These are phyloP conservation scores for Parathielavia hyrcaniae DNA, from an alignment of 495 filamentous ascomycete species.

Conservation along the genomic window DNA sequence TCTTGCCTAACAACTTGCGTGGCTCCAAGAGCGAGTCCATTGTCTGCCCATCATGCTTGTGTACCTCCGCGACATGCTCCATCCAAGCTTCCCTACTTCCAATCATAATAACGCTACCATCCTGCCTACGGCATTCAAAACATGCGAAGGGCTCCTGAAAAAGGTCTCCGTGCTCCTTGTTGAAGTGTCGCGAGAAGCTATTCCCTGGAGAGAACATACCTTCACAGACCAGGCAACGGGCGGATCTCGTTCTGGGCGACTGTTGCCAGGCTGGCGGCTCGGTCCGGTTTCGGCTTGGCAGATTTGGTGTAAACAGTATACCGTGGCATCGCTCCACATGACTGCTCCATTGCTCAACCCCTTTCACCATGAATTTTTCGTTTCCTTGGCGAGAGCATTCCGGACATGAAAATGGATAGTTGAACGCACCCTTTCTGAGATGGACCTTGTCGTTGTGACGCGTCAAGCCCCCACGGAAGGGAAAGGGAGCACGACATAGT, in stretches of 20 bases:
- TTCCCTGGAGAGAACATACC: background rate
- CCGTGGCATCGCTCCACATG: background rate
- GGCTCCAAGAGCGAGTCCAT: background rate
- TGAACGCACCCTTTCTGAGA: background rate
- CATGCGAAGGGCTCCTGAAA: background rate
- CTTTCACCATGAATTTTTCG: background rate
- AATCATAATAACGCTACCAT: background rate
- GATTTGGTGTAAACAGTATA: background rate
- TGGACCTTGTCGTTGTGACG: background rate
- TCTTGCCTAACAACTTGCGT: background rate
- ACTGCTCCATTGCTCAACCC: constrained; percentile 5
- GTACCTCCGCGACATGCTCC: background rate
- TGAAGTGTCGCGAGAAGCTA: background rate
- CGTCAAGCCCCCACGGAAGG: background rate
- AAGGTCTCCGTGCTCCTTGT: background rate
- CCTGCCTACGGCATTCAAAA: background rate
- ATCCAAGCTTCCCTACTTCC: background rate
- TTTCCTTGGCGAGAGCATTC: background rate
- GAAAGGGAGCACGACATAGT: background rate
- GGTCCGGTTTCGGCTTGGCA: background rate
- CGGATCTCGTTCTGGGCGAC: background rate
- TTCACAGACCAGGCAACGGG: background rate
- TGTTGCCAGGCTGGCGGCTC: background rate
- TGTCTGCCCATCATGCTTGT: background rate
- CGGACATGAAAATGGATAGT: background rate